Conservation (phyloP, 73 alveolate genomes). For the Paramecium sonneborni region DNA sequence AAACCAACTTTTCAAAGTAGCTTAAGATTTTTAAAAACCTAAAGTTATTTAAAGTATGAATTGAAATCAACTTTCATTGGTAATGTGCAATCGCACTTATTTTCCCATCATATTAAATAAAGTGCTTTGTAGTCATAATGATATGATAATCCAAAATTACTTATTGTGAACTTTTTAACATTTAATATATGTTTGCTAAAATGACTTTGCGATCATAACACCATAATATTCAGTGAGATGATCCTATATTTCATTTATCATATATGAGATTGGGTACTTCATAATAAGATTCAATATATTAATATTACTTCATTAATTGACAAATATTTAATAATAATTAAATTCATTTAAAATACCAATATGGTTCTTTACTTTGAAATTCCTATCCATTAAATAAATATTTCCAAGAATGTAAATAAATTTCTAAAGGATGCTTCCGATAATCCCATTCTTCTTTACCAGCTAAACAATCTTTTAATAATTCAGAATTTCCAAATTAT, state of each 20-base stretch:
- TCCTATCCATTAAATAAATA: slow-evolving; percentile 8
- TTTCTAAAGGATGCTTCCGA: too few relatives aligned
- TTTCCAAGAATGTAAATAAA: slow-evolving; percentile 65
- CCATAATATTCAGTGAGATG: not conserved
- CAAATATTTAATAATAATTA: not conserved
- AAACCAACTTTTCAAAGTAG: slow-evolving; percentile 22
- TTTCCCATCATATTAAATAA: not conserved
- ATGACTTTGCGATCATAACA: not conserved
- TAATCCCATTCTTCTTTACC: slow-evolving; percentile 67
- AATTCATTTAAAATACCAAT: not conserved
- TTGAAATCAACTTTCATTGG: not conserved
- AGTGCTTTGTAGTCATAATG: not conserved
- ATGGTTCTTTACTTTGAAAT: slow-evolving; percentile 52
- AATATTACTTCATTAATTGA: not conserved
- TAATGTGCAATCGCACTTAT: not conserved
- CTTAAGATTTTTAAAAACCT: slow-evolving; percentile 13
- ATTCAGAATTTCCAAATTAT: not conserved
- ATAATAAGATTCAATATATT: not conserved
- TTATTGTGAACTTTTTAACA: not conserved
- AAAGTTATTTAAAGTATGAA: not conserved
- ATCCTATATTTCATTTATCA: not conserved
- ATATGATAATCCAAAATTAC: slow-evolving; percentile 56
- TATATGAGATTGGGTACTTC: slow-evolving; percentile 5
- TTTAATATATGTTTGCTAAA: slow-evolving; percentile 39
- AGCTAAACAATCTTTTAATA: slow-evolving; percentile 20